These are phyloP conservation scores for Acaromyces ingoldii DNA, from an alignment of 1,284 basidiomycete genomes.

Conservation along the genomic window DNA sequence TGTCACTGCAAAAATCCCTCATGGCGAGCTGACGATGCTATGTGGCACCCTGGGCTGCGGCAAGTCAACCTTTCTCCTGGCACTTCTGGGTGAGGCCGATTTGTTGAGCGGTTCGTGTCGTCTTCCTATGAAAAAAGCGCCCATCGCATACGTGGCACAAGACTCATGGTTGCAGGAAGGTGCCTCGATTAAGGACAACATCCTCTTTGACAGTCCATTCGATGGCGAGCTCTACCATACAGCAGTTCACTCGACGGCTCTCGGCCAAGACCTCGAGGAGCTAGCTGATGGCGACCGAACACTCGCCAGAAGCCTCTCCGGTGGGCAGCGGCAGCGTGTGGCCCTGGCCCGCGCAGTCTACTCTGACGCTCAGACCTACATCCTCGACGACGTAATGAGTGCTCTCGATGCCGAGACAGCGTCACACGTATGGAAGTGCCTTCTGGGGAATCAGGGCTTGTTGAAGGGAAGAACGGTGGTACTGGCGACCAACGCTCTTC, in stretches of 20 bases:
- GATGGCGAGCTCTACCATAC: conserved; percentile 3
- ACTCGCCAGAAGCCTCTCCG: conserved; percentile 12
- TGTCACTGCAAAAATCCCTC: background rate
- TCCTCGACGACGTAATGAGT: conserved; percentile 14
- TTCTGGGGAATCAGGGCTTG: conserved; percentile 23
- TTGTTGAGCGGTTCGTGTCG: background rate
- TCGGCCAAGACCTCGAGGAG: conserved; percentile 3
- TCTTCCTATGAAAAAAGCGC: background rate
- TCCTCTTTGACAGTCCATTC: conserved; percentile 76
- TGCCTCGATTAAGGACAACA: conserved; percentile 53
- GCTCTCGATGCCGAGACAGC: conserved; percentile 16
- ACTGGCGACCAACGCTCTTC: conserved; percentile 35
- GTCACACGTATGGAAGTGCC: conserved; percentile 19
- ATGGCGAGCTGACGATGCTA: conserved; percentile 1
- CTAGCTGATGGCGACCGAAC: conserved; percentile 3
- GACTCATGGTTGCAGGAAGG: conserved; percentile 66
- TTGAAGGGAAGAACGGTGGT: conserved; percentile 26
- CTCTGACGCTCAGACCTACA: conserved; percentile 4
- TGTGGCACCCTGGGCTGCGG: conserved; percentile 86
- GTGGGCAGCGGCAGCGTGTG: conserved; percentile 13
- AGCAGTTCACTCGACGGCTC: conserved; percentile 3
- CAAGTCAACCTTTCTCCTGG: conserved; percentile 60
- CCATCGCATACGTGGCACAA: conserved; percentile 77
- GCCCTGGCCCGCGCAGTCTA: conserved; percentile 15
- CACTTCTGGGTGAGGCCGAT: conserved; percentile 64